Base-by-base conservation (phyloP, 352 stramenopile species). In the Phytophthora macrochlamydospora region DNA sequence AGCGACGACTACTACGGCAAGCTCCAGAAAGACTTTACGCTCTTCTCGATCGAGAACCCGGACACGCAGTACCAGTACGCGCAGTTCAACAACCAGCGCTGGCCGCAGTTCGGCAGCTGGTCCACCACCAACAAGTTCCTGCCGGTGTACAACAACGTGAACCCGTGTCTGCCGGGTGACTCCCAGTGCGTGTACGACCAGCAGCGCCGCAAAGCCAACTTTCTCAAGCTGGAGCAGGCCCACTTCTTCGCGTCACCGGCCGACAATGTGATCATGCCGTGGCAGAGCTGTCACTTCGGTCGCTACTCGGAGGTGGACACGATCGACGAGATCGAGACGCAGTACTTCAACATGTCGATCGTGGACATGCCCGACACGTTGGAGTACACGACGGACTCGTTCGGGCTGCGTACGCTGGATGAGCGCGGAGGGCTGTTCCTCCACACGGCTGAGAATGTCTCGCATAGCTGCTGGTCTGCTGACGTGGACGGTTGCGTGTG, bases 191-290 rank as follows among this genome's bases (percentile, higher is more conserved):
- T 59, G 3, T 30, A 32, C 7, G 57, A 72, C 3, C 40, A 71
- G 32, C 38, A 51, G 4, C 45, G 67, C 9, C 67, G 67, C 31
- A 62, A 69, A 32, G n/a, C 35, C 35, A 75, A 79, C 68, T 78
- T 78, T 30, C 53, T 67, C 18, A 71, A 53, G 51, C 40, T 81
- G 18, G 43, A 65, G 5, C 56, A 40, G 0, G 75, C 73, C 0
- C 73, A 85, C 18, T 83, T 83, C 59, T 81, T 87, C 31, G 65
- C 56, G 1, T 87, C 76, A 9, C 59, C 71, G 0, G 7, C 56
- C 24, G 78, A 85, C 42, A 73, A 52, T 0, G 14, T 59, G 2
- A 49, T 80, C 24, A 64, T 62, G 18, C 78, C 75, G 28, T 87
- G 71, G 69, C 75, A 84, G 51, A 50, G 43, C 1, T 76, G 62